phyloP scores from a whole-genome alignment of 176 grass and related monocot genomes.

The Oryza australiensis region DNA sequence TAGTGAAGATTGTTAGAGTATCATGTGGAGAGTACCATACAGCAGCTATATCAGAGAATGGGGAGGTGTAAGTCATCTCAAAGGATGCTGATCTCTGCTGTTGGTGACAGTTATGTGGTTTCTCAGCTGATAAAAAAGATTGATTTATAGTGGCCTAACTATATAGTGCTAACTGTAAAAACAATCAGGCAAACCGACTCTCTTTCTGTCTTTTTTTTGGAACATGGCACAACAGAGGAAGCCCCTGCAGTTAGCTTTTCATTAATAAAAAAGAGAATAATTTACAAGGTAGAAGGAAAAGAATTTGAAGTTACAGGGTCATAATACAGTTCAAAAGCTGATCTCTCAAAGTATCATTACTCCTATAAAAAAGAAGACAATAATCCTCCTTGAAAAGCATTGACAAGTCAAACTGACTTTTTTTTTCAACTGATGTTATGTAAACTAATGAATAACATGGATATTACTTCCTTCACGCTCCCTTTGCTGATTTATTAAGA shows the following conservation, averaged over 20 bases:
- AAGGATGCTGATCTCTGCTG: conserved; percentile 57
- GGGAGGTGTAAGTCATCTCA: conserved; percentile 93
- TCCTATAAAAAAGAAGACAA: too few relatives aligned
- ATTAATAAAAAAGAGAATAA: too few relatives aligned
- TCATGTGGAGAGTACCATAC: conserved; percentile 97
- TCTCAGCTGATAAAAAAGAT: conserved; percentile 38
- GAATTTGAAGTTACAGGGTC: too few relatives aligned
- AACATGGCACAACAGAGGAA: too few relatives aligned
- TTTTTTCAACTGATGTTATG: not conserved
- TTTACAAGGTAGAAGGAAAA: too few relatives aligned
- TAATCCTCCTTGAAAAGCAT: too few relatives aligned
- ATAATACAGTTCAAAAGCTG: too few relatives aligned
- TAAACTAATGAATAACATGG: not conserved
- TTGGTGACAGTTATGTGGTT: conserved; percentile 48
- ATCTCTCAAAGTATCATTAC: too few relatives aligned
- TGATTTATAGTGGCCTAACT: conserved; percentile 22
- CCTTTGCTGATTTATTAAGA: not conserved
- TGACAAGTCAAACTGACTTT: not conserved
- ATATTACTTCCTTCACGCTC: not conserved
- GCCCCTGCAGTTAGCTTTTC: too few relatives aligned
- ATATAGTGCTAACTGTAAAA: conserved; percentile 31
- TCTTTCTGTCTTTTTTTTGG: too few relatives aligned
- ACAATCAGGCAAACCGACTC: not conserved
- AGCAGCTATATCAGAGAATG: conserved; percentile 86
- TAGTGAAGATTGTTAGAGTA: conserved; percentile 81